These are phyloP conservation scores for Aspergillus indologenus DNA, from an alignment of 495 filamentous ascomycete species.

Conservation along the genomic window DNA sequence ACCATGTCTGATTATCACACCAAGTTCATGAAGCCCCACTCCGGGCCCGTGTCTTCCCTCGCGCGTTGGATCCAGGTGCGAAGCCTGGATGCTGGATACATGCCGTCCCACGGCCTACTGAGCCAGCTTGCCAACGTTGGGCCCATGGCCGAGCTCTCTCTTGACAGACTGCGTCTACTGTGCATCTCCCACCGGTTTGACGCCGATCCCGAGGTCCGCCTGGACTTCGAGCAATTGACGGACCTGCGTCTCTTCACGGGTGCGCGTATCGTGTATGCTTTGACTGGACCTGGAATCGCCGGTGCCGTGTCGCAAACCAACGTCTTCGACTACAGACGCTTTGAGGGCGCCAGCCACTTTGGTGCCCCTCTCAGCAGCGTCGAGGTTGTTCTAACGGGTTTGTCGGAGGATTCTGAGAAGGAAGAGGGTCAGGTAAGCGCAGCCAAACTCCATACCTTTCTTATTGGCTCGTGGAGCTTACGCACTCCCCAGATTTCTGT, in stretches of 20 bases:
- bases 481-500: constrained; percentile 31
- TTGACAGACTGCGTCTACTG: constrained; percentile 66
- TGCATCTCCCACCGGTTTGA: constrained; percentile 40
- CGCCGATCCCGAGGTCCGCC: constrained; percentile 30
- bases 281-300: constrained; percentile 77
- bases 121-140: constrained; percentile 52
- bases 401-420: constrained; percentile 58
- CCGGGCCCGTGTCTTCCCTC: constrained; percentile 52
- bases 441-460: neutral
- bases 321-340: constrained; percentile 79
- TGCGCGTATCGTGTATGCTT: constrained; percentile 78
- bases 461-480: neutral
- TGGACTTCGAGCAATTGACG: constrained; percentile 66
- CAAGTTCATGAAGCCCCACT: constrained; percentile 47
- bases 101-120: constrained; percentile 46
- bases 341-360: constrained; percentile 63
- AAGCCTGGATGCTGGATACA: constrained; percentile 66
- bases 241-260: constrained; percentile 79
- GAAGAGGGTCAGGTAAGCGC: constrained; percentile 59
- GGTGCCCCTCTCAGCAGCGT: constrained; percentile 76
- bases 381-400: constrained; percentile 65
- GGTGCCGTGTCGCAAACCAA: constrained; percentile 82
- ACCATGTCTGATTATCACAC: constrained; percentile 67
- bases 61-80: constrained; percentile 68
- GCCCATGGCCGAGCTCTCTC: constrained; percentile 59